phyloP scores from a whole-genome alignment of 148 eudicot species.

The Hydrangea macrophylla region DNA sequence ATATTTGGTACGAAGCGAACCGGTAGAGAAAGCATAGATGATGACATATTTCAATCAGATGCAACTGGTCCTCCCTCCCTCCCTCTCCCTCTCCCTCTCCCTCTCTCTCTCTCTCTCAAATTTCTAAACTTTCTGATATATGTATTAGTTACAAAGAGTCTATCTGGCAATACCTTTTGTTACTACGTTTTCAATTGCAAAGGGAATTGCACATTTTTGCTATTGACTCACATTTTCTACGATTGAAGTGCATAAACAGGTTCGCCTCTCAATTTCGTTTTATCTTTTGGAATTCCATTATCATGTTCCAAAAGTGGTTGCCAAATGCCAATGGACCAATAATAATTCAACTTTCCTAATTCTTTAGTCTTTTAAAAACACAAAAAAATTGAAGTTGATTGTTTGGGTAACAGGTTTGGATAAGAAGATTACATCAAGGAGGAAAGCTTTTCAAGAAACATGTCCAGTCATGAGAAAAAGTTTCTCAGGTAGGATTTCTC shows the following conservation, averaged over 20 bases:
- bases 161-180: too few relatives aligned
- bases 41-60: constrained; percentile 42
- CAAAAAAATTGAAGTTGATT: neutral
- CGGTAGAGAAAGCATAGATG: constrained; percentile 38
- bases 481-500: constrained; percentile 37
- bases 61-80: constrained; percentile 1
- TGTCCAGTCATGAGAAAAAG: constrained; percentile 36
- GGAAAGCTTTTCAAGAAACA: constrained; percentile 38
- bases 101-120: neutral
- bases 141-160: neutral
- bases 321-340: neutral
- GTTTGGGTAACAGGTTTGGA: constrained; percentile 36
- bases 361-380: too few relatives aligned
- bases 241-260: too few relatives aligned
- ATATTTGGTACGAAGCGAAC: constrained; percentile 50
- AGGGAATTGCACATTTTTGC: too few relatives aligned
- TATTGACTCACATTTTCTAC: too few relatives aligned
- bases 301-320: neutral
- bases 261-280: too few relatives aligned
- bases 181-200: too few relatives aligned
- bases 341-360: too few relatives aligned
- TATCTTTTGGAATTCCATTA: too few relatives aligned
- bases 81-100: neutral
- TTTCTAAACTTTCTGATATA: neutral
- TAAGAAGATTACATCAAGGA: constrained; percentile 31